A percentile compares a stretch with the other conserved stretches of the same genome.
Evolutionary conservation across 208 protist species (phyloP).

Genomic region (Tritrichomonas foetus): DNA sequence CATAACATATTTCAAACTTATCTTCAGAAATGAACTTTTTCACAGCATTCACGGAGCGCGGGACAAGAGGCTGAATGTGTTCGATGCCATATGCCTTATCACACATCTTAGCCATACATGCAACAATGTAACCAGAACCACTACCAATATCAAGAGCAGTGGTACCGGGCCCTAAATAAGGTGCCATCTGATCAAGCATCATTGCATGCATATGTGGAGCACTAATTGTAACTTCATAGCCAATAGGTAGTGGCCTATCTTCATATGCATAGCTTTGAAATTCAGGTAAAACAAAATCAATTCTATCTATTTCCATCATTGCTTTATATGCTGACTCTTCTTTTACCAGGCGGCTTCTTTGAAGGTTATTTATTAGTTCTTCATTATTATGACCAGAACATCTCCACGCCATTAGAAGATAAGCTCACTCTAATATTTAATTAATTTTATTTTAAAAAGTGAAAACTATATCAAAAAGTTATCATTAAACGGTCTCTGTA

Average conservation of each 20-base stretch:
- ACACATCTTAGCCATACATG: not conserved
- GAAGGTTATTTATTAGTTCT: not conserved
- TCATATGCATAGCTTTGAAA: not conserved
- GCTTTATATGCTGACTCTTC: not conserved
- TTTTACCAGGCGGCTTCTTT: not conserved
- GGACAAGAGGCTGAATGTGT: not conserved
- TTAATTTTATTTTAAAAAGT: too few species aligned
- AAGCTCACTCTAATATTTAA: too few species aligned
- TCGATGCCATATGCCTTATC: not conserved
- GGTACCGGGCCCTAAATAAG: not conserved
- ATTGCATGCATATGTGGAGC: conserved; percentile 17
- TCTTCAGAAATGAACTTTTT: not conserved
- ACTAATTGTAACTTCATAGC: not conserved
- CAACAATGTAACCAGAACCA: not conserved
- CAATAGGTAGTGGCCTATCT: not conserved
- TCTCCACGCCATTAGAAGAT: not conserved
- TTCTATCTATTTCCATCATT: not conserved
- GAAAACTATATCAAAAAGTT: too few species aligned
- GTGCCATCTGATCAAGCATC: not conserved
- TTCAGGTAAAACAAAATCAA: not conserved
- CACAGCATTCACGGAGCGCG: not conserved
- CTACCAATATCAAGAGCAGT: conserved; percentile 4
- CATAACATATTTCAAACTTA: not conserved
- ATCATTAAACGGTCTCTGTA: too few species aligned
- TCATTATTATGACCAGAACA: not conserved